A percentile compares a stretch with the other conserved stretches of the same genome.
Evolutionary conservation across 176 grass and related monocot species (phyloP).

Genomic region (Metroxylon sagu): DNA sequence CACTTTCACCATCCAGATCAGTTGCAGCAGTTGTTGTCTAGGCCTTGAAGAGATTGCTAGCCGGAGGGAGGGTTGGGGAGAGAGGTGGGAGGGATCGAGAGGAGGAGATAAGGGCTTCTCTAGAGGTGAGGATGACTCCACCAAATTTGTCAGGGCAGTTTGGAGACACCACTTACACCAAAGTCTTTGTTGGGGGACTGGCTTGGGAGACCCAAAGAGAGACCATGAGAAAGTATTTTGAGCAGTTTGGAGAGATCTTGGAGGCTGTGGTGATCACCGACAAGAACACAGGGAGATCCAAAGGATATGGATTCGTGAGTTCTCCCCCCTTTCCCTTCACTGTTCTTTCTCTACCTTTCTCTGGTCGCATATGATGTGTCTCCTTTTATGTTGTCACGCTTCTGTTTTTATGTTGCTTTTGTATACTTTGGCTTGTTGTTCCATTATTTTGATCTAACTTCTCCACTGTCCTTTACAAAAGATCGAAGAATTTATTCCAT

Average conservation of each 20-base stretch:
- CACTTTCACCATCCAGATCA: neutral
- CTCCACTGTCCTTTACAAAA: too few relatives aligned
- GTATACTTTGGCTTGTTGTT: too few relatives aligned
- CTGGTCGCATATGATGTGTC: neutral
- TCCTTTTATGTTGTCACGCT: neutral
- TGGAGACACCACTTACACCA: slow-evolving; percentile 97
- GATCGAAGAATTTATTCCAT: too few relatives aligned
- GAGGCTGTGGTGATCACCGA: slow-evolving; percentile 98
- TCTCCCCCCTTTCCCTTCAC: neutral
- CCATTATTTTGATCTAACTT: too few relatives aligned
- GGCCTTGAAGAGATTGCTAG: slow-evolving; percentile 2
- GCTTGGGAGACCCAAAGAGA: slow-evolving; percentile 98
- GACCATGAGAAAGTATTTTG: slow-evolving; percentile 94
- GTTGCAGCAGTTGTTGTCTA: neutral
- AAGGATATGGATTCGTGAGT: slow-evolving; percentile 98
- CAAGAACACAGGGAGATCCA: slow-evolving; percentile 97
- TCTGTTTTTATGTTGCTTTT: too few relatives aligned
- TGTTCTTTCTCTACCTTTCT: neutral
- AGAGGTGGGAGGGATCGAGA: slow-evolving; percentile 2
- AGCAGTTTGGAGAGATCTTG: slow-evolving; percentile 97
- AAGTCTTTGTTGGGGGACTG: slow-evolving; percentile 90
- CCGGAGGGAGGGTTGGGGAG: neutral
- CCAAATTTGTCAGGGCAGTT: slow-evolving; percentile 75
- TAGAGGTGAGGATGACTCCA: slow-evolving; percentile 28
- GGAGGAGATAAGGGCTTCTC: slow-evolving; percentile 18